phyloP scores from a whole-genome alignment of 169 alveolate species.

The Cryptosporidium meleagridis region DNA sequence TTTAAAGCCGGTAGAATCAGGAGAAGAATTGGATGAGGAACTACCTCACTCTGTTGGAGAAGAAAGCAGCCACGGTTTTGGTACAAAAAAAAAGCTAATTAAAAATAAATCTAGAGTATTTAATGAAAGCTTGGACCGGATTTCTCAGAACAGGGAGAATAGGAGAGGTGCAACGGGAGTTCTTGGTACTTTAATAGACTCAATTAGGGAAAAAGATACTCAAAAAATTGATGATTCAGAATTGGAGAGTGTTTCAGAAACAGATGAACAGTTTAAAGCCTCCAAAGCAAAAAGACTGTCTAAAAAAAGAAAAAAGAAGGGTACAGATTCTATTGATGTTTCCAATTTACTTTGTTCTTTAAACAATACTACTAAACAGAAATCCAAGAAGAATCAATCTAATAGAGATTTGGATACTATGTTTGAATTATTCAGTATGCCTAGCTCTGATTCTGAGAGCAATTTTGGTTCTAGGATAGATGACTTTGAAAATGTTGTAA shows the following conservation, averaged over 20 bases:
- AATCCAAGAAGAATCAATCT: neutral
- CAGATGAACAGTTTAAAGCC: neutral
- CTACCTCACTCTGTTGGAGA: neutral
- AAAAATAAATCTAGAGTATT: neutral
- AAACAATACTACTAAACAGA: neutral
- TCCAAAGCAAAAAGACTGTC: neutral
- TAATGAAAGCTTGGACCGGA: neutral
- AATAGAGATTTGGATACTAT: neutral
- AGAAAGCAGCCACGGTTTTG: neutral
- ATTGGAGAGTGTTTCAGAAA: neutral
- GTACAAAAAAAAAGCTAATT: neutral
- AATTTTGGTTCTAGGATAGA: neutral
- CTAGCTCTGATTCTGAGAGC: neutral
- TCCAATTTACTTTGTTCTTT: neutral
- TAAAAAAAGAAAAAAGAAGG: conserved; percentile 8
- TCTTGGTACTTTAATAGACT: conserved; percentile 23
- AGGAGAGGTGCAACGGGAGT: conserved; percentile 12
- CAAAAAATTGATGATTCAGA: neutral
- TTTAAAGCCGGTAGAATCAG: neutral
- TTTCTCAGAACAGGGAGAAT: neutral
- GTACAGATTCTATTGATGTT: conserved; percentile 11
- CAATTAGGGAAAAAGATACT: neutral
- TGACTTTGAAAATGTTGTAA: neutral
- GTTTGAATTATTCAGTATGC: neutral
- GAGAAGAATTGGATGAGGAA: conserved; percentile 5